These are phyloP conservation scores for Leucaena leucocephala DNA, from an alignment of 306 rosid genomes.

Conservation along the genomic window DNA sequence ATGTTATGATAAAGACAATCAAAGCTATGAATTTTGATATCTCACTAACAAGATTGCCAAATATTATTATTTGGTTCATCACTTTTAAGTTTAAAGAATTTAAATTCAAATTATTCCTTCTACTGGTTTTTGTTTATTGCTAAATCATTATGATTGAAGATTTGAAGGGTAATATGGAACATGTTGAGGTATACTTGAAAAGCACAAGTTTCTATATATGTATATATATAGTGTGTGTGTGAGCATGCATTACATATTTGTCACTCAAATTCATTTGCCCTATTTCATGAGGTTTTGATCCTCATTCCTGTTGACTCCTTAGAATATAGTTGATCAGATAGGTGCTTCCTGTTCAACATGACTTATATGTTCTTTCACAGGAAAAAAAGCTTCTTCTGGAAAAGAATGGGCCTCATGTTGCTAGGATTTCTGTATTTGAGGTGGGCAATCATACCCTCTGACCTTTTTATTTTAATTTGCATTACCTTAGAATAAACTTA, in stretches of 20 bases:
- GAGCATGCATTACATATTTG: background rate
- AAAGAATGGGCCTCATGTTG: slow-evolving; percentile 77
- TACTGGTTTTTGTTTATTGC: background rate
- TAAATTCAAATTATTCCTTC: background rate
- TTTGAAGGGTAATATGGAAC: slow-evolving; percentile 7
- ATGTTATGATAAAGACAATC: background rate
- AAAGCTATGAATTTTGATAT: background rate
- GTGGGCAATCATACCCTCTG: slow-evolving; percentile 45
- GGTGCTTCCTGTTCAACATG: slow-evolving; percentile 12
- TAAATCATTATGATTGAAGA: slow-evolving; percentile 1
- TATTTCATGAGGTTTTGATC: background rate
- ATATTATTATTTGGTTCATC: background rate
- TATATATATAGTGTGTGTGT: background rate
- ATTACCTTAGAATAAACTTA: slow-evolving; percentile 16
- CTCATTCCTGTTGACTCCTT: background rate
- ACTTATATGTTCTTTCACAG: slow-evolving; percentile 50
- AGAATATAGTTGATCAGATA: slow-evolving; percentile 10
- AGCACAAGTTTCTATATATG: background rate
- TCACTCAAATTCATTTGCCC: background rate
- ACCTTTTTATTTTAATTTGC: slow-evolving; percentile 28
- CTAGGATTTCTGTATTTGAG: slow-evolving; percentile 87
- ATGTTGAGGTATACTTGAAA: background rate
- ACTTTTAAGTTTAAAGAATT: background rate
- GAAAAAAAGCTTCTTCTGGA: slow-evolving; percentile 90
- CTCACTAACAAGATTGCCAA: background rate